Base-by-base conservation (phyloP, 2,329 filamentous ascomycete genomes). In the Botryotinia narcissicola region DNA sequence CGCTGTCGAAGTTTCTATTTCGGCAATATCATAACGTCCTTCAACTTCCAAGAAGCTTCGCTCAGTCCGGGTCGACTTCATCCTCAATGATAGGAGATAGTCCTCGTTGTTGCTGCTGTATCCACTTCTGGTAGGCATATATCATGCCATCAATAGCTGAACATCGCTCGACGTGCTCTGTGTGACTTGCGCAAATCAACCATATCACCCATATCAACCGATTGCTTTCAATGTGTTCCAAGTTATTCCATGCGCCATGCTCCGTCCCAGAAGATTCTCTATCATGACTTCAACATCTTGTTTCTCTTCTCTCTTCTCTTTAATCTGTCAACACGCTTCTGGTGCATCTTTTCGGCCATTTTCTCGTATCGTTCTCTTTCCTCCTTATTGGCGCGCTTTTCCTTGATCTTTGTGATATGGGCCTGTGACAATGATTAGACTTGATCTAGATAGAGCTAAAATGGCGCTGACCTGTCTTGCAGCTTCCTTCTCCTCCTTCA, bases 221-320 rank as follows among this genome's bases (percentile, higher is more conserved):
- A 37, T 37, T 46, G 20, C 29, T n/a, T 44, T 57, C 37, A 57
- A 57, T 69, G 20, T 25, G 25, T 57, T 57, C 51, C 66, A 69
- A 57, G 29, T 32, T 29, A 44, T 60, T 51, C 63, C 71, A 59
- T 70, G 60, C 63, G 67, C 66, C 72, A 63, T 69, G 40, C 66
- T 60, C 59, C 72, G 37, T 25, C 42, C 59, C 48, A 61, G 29
- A 66, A 73, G 37, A 25, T 64, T 46, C 20, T 29, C 20, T 59
- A 42, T 88, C 85, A 91, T 75, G 89, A 91, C 82, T 91, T 91
- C 79, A 92, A 81, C 82, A 94, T 84, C 85, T 95, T 96, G 84
- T 95, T 99, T 81, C 96, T 90, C 91, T 98, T 98, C 87, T 99
- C 96, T 83, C 94, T 93, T 81, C 95, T 89, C 90, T 94, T 97